Evolutionary conservation across 768 basidiomycete genomes (phyloP).

Genomic region (Auriscalpium microsporum): DNA sequence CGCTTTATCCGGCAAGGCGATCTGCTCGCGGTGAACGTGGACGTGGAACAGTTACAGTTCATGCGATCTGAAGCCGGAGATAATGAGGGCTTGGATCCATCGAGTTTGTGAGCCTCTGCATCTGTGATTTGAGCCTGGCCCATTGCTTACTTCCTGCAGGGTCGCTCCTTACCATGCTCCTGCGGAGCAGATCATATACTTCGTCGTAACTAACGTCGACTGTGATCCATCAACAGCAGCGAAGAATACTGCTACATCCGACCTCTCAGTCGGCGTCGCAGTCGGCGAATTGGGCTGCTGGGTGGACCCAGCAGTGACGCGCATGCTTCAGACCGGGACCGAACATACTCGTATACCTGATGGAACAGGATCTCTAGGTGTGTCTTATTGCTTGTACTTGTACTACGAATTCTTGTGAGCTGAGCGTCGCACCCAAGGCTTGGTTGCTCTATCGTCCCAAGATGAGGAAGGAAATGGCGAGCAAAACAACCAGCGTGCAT

Average conservation of each 20-base stretch:
- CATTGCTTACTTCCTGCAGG: not conserved
- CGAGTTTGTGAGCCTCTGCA: not conserved
- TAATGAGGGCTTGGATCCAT: not conserved
- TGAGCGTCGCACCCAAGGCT: constrained; percentile 11
- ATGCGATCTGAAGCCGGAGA: constrained; percentile 1
- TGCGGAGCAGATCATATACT: constrained; percentile 54
- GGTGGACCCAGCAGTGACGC: constrained; percentile 66
- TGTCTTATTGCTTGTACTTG: constrained; percentile 20
- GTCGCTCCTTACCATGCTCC: not conserved
- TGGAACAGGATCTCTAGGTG: constrained; percentile 40
- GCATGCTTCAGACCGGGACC: constrained; percentile 71
- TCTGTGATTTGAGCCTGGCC: no score
- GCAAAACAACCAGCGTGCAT: constrained; percentile 25
- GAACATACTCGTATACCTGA: constrained; percentile 60
- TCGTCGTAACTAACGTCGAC: constrained; percentile 71
- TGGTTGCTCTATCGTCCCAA: not conserved
- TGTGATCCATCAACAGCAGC: constrained; percentile 43
- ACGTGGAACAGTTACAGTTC: constrained; percentile 35
- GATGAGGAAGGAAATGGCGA: not conserved
- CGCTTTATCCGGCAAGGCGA: constrained; percentile 68
- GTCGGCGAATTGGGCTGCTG: constrained; percentile 77
- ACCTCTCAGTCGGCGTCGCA: constrained; percentile 46
- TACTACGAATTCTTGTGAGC: not conserved
- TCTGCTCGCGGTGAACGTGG: constrained; percentile 55
- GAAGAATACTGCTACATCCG: constrained; percentile 23